These are phyloP conservation scores for Podospora conica DNA, from an alignment of 495 filamentous ascomycete species.

Conservation along the genomic window DNA sequence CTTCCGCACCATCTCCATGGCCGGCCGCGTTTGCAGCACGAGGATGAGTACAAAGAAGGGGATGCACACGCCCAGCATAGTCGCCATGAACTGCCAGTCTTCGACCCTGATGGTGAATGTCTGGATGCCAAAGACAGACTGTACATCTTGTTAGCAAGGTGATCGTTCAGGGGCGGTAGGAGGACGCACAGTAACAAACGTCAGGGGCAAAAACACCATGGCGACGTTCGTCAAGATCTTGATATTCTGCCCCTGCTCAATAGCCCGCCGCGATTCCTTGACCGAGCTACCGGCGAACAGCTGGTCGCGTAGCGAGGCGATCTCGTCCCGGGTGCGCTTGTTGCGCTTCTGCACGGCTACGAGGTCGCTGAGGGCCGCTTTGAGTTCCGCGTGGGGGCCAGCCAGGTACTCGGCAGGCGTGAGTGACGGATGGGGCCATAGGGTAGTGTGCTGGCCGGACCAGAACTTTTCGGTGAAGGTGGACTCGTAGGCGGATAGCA, in stretches of 20 bases:
- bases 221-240: conserved; percentile 35
- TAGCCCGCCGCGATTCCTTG: conserved; percentile 27
- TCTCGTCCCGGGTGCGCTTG: conserved; percentile 18
- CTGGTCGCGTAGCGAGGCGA: conserved; percentile 28
- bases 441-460: conserved; percentile 39
- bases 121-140: conserved; percentile 6
- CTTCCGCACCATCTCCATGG: conserved; percentile 9
- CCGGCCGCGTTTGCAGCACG: conserved; percentile 22
- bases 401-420: conserved; percentile 14
- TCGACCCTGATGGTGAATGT: conserved; percentile 19
- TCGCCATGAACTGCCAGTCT: conserved; percentile 29
- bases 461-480: conserved; percentile 48
- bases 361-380: conserved; percentile 22
- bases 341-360: conserved; percentile 20
- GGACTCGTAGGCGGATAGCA: conserved; percentile 41
- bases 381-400: conserved; percentile 22
- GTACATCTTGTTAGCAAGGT: neutral
- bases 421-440: conserved; percentile 29
- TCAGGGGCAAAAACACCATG: conserved; percentile 38
- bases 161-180: neutral
- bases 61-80: conserved; percentile 28
- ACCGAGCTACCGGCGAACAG: conserved; percentile 31
- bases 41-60: conserved; percentile 31
- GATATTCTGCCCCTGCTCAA: conserved; percentile 36
- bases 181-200: conserved; percentile 31